These are phyloP conservation scores for Citrus inodora DNA, from an alignment of 345 rosid species.

Conservation along the genomic window DNA sequence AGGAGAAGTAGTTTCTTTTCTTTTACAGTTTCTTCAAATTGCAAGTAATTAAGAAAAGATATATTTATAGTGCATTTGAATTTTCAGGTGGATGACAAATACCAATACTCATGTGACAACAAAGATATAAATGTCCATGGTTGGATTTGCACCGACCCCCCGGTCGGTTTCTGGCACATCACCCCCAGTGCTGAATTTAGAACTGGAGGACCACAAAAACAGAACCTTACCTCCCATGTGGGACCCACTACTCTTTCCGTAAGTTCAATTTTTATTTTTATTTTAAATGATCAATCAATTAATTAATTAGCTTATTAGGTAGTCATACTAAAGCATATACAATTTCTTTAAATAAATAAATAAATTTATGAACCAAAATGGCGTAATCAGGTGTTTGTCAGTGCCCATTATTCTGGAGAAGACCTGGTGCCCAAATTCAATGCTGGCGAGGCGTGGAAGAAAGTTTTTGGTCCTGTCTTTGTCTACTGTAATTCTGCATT, in stretches of 20 bases:
- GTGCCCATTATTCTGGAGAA: constrained; percentile 83
- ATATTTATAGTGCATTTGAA: neutral
- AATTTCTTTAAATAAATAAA: no score
- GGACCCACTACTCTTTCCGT: constrained; percentile 86
- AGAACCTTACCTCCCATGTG: constrained; percentile 82
- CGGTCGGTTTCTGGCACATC: constrained; percentile 87
- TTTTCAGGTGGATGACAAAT: constrained; percentile 82
- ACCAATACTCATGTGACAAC: constrained; percentile 78
- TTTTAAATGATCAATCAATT: neutral
- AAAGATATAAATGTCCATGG: constrained; percentile 75
- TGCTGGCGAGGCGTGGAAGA: constrained; percentile 77
- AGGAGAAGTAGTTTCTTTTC: constrained; percentile 37
- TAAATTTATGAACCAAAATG: neutral
- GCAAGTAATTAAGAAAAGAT: no score
- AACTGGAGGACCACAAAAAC: constrained; percentile 79
- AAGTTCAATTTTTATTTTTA: constrained; percentile 11
- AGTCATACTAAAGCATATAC: no score
- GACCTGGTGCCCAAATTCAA: constrained; percentile 64
- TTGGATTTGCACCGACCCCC: constrained; percentile 67
- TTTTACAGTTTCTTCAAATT: no score
- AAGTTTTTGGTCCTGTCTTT: constrained; percentile 74
- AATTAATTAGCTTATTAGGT: no score
- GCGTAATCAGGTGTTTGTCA: constrained; percentile 59
- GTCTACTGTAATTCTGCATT: constrained; percentile 39
- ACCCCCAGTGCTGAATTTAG: constrained; percentile 87